Percentiles rank a stretch among this genome's conserved stretches.
Evolutionary conservation across 768 basidiomycete genomes (phyloP).

Genomic region (Lepiota venenata): DNA sequence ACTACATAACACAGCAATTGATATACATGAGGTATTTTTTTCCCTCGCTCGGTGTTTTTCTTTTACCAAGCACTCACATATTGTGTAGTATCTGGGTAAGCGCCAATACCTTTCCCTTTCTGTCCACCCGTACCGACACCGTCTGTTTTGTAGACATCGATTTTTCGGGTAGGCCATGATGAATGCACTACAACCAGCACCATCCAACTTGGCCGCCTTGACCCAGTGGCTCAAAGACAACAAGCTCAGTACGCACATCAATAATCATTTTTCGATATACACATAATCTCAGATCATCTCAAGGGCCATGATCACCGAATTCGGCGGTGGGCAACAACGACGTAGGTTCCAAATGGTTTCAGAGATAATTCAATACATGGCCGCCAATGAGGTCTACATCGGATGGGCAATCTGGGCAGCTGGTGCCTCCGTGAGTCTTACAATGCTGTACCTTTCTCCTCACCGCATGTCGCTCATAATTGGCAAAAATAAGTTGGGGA

Average conservation of each 20-base stretch:
- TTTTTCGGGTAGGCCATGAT: constrained; percentile 39
- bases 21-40: constrained; percentile 37
- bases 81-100: constrained; percentile 7
- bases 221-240: constrained; percentile 41
- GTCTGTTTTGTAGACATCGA: constrained; percentile 34
- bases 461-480: not conserved
- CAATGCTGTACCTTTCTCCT: not conserved
- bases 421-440: constrained; percentile 35
- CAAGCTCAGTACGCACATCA: constrained; percentile 29
- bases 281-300: not conserved
- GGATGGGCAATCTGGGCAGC: constrained; percentile 49
- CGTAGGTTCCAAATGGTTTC: constrained; percentile 37
- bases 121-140: not conserved
- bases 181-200: constrained; percentile 43
- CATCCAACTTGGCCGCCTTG: constrained; percentile 37
- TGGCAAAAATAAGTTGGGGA: constrained; percentile 36
- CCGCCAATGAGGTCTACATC: constrained; percentile 41
- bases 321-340: constrained; percentile 42
- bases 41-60: not conserved
- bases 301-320: constrained; percentile 43
- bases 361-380: constrained; percentile 38
- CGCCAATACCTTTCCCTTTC: not conserved
- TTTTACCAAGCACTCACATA: not conserved
- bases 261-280: not conserved
- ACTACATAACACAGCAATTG: constrained; percentile 39